A percentile compares a stretch with the other conserved stretches of the same genome.
These are phyloP conservation scores for Citrus glauca DNA, from an alignment of 345 rosid species.

Conservation along the genomic window DNA sequence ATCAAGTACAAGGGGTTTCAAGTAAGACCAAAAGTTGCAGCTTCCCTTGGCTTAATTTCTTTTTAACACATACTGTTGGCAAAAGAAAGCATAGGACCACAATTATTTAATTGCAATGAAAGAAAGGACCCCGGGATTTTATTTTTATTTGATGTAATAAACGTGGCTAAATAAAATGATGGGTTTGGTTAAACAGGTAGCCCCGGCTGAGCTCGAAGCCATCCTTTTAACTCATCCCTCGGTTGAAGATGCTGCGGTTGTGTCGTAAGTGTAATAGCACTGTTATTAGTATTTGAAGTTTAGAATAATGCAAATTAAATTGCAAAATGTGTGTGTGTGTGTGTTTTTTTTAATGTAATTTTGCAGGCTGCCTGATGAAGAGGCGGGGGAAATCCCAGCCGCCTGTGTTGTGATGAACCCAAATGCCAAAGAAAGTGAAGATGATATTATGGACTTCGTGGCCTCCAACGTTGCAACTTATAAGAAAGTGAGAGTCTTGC, in stretches of 20 bases:
- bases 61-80: too few species aligned
- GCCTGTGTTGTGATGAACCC: conserved; percentile 77
- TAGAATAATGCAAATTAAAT: background rate
- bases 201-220: conserved; percentile 92
- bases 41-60: background rate
- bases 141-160: background rate
- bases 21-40: conserved; percentile 28
- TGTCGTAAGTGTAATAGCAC: conserved; percentile 52
- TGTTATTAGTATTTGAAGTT: background rate
- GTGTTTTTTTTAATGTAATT: too few species aligned
- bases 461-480: conserved; percentile 80
- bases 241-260: conserved; percentile 81
- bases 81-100: too few species aligned
- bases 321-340: background rate
- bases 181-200: conserved; percentile 45
- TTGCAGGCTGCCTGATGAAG: conserved; percentile 78
- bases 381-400: conserved; percentile 92
- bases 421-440: conserved; percentile 56
- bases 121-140: background rate
- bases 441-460: conserved; percentile 62
- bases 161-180: background rate
- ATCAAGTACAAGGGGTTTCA: conserved; percentile 96
- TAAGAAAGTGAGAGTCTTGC: conserved; percentile 72
- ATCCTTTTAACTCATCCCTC: conserved; percentile 73
- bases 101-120: background rate